Conservation (phyloP, 2,329 filamentous ascomycete genomes). For the Metarhizium guizhouense region DNA sequence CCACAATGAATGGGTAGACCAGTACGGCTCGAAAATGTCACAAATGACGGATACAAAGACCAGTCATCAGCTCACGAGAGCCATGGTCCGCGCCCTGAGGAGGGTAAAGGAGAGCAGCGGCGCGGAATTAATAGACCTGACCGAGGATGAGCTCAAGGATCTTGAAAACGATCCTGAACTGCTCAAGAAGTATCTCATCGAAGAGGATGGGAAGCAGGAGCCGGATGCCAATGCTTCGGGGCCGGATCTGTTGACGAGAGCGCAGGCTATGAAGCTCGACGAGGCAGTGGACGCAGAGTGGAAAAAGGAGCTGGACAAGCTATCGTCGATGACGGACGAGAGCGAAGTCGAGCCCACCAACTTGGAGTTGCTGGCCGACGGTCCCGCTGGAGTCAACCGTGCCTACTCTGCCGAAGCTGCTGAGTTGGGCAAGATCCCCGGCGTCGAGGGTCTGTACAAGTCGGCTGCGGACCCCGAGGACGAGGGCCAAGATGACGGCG, state of each 20-base stretch:
- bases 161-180: constrained; percentile 31
- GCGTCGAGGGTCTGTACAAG: constrained; percentile 43
- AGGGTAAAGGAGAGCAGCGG: constrained; percentile 32
- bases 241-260: constrained; percentile 21
- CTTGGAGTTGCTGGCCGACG: constrained; percentile 27
- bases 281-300: constrained; percentile 27
- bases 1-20: constrained; percentile 48
- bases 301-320: constrained; percentile 28
- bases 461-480: constrained; percentile 39
- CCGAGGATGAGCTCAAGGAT: constrained; percentile 36
- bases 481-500: constrained; percentile 39
- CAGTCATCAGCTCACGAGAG: constrained; percentile 31
- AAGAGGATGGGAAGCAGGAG: constrained; percentile 16
- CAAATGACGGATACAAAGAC: constrained; percentile 33
- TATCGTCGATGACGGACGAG: constrained; percentile 20
- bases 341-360: constrained; percentile 22
- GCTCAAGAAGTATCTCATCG: constrained; percentile 27
- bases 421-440: constrained; percentile 43
- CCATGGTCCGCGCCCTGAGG: constrained; percentile 32
- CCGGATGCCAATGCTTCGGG: constrained; percentile 16
- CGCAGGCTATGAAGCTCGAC: constrained; percentile 27
- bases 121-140: constrained; percentile 37
- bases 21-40: constrained; percentile 43
- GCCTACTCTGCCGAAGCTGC: constrained; percentile 36
- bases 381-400: constrained; percentile 24